phyloP scores from a whole-genome alignment of 2,329 filamentous ascomycete genomes.

The Metarhizium robertsii region DNA sequence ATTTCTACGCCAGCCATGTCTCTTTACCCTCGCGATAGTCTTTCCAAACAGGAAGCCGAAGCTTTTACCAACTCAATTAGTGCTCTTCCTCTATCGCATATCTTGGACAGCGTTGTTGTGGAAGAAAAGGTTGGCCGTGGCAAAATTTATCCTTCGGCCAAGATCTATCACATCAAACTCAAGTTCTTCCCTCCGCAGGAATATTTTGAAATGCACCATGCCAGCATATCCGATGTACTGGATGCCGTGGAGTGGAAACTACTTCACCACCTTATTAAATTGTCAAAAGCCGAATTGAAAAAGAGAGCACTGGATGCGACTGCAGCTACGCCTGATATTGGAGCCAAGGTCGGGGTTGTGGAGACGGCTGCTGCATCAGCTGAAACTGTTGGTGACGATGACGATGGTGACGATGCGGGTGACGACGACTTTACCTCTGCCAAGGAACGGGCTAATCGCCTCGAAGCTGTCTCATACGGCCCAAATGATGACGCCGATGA shows the following conservation, averaged over 20 bases:
- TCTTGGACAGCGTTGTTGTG: conserved; percentile 73
- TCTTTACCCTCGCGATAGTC: conserved; percentile 63
- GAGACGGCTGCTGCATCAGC: conserved; percentile 36
- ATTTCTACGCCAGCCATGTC: conserved; percentile 93
- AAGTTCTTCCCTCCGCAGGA: conserved; percentile 78
- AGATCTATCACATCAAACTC: conserved; percentile 74
- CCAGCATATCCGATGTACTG: conserved; percentile 68
- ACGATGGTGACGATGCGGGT: conserved; percentile 62
- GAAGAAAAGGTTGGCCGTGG: conserved; percentile 72
- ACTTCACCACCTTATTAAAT: conserved; percentile 58
- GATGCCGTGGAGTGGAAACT: conserved; percentile 73
- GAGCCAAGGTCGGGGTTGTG: conserved; percentile 41
- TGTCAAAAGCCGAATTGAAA: conserved; percentile 72
- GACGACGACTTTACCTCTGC: conserved; percentile 69
- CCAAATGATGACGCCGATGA: conserved; percentile 89
- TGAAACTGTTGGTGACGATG: conserved; percentile 28
- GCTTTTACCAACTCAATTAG: conserved; percentile 89
- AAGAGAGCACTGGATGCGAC: conserved; percentile 60
- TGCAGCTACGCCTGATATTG: conserved; percentile 68
- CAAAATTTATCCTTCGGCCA: conserved; percentile 59
- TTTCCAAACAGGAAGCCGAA: conserved; percentile 59
- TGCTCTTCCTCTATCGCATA: conserved; percentile 70
- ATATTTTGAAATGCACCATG: conserved; percentile 79
- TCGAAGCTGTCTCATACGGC: conserved; percentile 79
- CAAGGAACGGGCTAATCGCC: conserved; percentile 66